A percentile compares a stretch with the other conserved stretches of the same genome.
phyloP scores from a whole-genome alignment of 2,329 filamentous ascomycete genomes.

The Beauveria australis region DNA sequence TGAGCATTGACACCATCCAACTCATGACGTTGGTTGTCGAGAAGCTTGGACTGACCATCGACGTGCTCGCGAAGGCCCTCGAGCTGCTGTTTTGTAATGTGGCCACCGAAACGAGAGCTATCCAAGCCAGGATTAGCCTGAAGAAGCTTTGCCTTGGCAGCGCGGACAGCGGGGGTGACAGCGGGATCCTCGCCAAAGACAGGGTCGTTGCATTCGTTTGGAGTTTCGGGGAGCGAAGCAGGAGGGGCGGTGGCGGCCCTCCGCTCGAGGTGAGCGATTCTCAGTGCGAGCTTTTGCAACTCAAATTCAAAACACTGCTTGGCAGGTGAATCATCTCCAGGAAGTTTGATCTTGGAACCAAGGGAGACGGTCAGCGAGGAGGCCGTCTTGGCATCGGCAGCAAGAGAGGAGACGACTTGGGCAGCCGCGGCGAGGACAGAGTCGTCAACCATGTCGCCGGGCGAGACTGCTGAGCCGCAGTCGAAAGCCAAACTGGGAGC shows the following conservation, averaged over 20 bases:
- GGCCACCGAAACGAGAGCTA: slow-evolving; percentile 30
- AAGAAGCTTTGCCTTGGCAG: slow-evolving; percentile 37
- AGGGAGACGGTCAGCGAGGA: slow-evolving; percentile 32
- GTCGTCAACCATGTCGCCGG: slow-evolving; percentile 41
- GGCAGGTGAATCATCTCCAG: slow-evolving; percentile 64
- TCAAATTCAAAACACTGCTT: slow-evolving; percentile 78
- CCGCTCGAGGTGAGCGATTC: slow-evolving; percentile 76
- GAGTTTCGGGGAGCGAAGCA: slow-evolving; percentile 66
- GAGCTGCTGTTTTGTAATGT: slow-evolving; percentile 73
- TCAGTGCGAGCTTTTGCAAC: slow-evolving; percentile 65
- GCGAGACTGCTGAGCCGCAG: slow-evolving; percentile 10
- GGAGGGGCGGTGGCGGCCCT: slow-evolving; percentile 56
- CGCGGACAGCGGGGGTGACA: slow-evolving; percentile 31
- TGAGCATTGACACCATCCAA: slow-evolving; percentile 80
- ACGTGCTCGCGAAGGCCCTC: slow-evolving; percentile 83
- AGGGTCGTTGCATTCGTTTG: slow-evolving; percentile 64
- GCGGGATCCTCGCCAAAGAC: slow-evolving; percentile 49
- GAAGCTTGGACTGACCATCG: slow-evolving; percentile 86
- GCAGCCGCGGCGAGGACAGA: slow-evolving; percentile 45
- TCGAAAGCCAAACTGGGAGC: neutral
- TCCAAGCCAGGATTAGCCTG: slow-evolving; percentile 32
- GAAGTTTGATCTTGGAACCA: slow-evolving; percentile 55
- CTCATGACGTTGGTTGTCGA: slow-evolving; percentile 78
- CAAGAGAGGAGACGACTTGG: slow-evolving; percentile 45
- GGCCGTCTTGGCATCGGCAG: slow-evolving; percentile 33